Evolutionary conservation across 140 eudicot genomes (phyloP), one percentile per base, ranked within the genome.

Genomic region (Ambrosia hybrid): DNA sequence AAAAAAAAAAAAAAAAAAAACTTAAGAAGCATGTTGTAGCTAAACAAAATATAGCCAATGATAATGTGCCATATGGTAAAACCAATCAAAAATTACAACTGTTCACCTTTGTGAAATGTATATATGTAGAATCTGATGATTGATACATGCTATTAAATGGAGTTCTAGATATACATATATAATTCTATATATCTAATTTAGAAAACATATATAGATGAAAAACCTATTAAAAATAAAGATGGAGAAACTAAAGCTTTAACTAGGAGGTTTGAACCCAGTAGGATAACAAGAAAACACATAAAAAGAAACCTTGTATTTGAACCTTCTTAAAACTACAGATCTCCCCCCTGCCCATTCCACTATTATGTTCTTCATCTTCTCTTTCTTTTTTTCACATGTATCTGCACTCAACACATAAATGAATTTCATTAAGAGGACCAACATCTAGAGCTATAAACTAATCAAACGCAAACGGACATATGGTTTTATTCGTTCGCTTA

Each of bases 241-340:
- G 70, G 41, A 39, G 80, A 90, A 73, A 80, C 80, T 60, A 87
- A 70, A 38, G 83, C 73, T 75, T 79, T 80, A 41, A 41, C 4
- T 41, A 2, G 85, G 83, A 21, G 80, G 77, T 60, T 83, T 85
- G 43, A 91, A 85, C 39, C 60, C 81, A 15, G 80, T 69, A 34
- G 92, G 95, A 77, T 83, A 82, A 78, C 97, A 91, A 65, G 82
- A 82, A 17, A 91, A 77, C 46, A 88, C 81, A 60, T 76, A 85
- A 59, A 83, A 43, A 0, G 86, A 79, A 56, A 91, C 71, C 84
- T 91, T 91, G 75, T 85, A 71, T 82, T 91, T 83, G 46, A 85
- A 73, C 80, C 85, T 91, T 79, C 81, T 83, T 46, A 88, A 82
- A 36, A 88, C 77, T 41, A 88, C 41, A 58, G 65, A 70, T 80